Conservation (phyloP, 495 filamentous ascomycete genomes). For the Penicillium turbatum region DNA sequence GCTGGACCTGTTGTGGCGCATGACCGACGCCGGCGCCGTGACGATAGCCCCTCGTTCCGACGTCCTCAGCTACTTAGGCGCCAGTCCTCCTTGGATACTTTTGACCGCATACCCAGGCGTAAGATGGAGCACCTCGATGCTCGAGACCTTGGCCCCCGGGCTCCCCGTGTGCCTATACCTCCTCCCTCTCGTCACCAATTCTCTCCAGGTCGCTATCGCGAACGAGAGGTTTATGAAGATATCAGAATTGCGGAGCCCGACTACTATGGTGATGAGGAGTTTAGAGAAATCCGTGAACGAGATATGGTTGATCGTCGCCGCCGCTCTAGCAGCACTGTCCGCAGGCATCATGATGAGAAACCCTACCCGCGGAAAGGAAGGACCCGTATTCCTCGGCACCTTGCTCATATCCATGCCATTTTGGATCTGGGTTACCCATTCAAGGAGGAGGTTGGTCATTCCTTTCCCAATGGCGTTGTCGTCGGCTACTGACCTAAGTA, state of each 20-base stretch:
- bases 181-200: conserved; percentile 32
- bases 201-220: conserved; percentile 42
- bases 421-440: conserved; percentile 82
- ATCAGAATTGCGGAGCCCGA: conserved; percentile 66
- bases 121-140: conserved; percentile 50
- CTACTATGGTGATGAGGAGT: conserved; percentile 64
- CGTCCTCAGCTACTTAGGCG: conserved; percentile 59
- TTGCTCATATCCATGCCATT: conserved; percentile 72
- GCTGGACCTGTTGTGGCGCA: conserved; percentile 38
- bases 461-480: background rate
- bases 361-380: conserved; percentile 78
- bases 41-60: conserved; percentile 38
- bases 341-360: conserved; percentile 42
- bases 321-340: conserved; percentile 42
- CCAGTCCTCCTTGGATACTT: conserved; percentile 68
- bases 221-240: conserved; percentile 56
- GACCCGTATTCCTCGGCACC: conserved; percentile 73
- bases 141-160: conserved; percentile 34
- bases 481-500: conserved; percentile 24
- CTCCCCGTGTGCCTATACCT: conserved; percentile 15
- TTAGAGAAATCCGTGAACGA: conserved; percentile 54
- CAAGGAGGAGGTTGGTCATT: conserved; percentile 65
- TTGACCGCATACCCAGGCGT: conserved; percentile 61
- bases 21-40: conserved; percentile 38
- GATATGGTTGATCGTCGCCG: conserved; percentile 37